These are phyloP conservation scores for Boletus rubropictus DNA, from an alignment of 768 basidiomycete genomes.

Conservation along the genomic window DNA sequence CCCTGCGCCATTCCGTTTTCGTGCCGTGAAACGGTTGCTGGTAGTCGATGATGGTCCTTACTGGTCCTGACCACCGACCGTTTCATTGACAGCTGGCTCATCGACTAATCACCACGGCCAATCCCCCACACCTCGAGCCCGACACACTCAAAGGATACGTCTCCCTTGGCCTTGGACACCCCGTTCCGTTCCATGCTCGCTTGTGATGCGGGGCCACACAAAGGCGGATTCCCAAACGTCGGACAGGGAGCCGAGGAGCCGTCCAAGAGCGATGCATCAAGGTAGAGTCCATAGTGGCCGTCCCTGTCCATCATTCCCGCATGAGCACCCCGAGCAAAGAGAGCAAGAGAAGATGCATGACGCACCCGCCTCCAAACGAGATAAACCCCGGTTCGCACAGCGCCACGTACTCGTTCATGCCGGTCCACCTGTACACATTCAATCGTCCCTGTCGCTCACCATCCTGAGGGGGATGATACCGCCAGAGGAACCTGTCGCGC, in stretches of 20 bases:
- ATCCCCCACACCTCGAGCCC: constrained; percentile 90
- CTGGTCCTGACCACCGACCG: no score
- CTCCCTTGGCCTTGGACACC: constrained; percentile 29
- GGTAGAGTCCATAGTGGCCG: constrained; percentile 82
- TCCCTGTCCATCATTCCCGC: constrained; percentile 42
- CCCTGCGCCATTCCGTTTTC: no score
- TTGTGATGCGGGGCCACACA: constrained; percentile 43
- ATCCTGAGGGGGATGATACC: constrained; percentile 33
- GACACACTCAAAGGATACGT: constrained; percentile 79
- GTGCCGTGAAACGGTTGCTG: no score
- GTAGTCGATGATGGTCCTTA: no score
- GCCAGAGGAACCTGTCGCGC: constrained; percentile 73
- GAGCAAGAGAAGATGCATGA: constrained; percentile 3
- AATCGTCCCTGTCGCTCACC: constrained; percentile 32
- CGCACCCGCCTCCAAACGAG: constrained; percentile 91
- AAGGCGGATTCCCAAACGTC: constrained; percentile 81
- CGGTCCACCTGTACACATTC: constrained; percentile 76
- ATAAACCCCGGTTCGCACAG: constrained; percentile 76
- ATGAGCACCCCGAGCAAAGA: background rate
- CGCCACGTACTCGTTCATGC: constrained; percentile 84
- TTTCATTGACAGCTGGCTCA: no score
- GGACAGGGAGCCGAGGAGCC: constrained; percentile 83
- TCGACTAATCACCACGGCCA: constrained; percentile 22
- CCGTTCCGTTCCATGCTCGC: constrained; percentile 16
- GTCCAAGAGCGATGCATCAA: constrained; percentile 74